Base-by-base conservation (phyloP, 257 asterid species). In the Lycium barbarum region DNA sequence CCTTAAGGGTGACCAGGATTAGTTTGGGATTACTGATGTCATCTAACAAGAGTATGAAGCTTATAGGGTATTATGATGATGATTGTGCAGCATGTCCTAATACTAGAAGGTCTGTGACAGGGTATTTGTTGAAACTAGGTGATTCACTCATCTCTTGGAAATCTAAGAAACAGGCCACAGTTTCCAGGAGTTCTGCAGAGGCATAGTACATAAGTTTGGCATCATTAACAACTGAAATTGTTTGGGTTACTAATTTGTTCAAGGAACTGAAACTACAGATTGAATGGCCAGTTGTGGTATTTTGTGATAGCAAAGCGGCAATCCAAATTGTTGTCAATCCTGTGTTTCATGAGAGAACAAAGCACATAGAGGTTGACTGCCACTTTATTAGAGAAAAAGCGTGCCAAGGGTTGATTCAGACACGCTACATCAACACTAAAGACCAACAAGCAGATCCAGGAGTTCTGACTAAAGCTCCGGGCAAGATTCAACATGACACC, bases 21-120 rank as follows among this genome's bases (percentile, higher is more conserved):
- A 83, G 62, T 8, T 9, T 38, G 61, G 86, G 45, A 58, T 74
- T 55, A 63, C 58, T 65, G 4, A 61, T 61, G 35, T 61, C 67
- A 7, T 8, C 1, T 0, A 13, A 61, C 2, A n/a, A 61, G 1
- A 11, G 9, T 12, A 20, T 3, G 67, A 61, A 40, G 45, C 45
- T 40, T 5, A 40, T 0, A 40, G 45, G 45, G 67, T 61, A 8
- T 4, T 54, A 6, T 54, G 7, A 13, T 54, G 59, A 2, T 12
- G 18, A 54, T 5, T 54, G 59, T 18, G 59, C 18, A 12, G 59
- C 7, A 12, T 54, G 59, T 5, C 59, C 18, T 3, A 54, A 12
- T 13, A 54, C 7, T 1, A 54, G 59, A 3, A 54, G 59, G 4
- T 54, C 18, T 12, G 18, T 54, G 6, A 54, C 0, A 0, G 59